Evolutionary conservation across 2,329 filamentous ascomycete species (phyloP).

Genomic region (Hymenoscyphus fraxineus): DNA sequence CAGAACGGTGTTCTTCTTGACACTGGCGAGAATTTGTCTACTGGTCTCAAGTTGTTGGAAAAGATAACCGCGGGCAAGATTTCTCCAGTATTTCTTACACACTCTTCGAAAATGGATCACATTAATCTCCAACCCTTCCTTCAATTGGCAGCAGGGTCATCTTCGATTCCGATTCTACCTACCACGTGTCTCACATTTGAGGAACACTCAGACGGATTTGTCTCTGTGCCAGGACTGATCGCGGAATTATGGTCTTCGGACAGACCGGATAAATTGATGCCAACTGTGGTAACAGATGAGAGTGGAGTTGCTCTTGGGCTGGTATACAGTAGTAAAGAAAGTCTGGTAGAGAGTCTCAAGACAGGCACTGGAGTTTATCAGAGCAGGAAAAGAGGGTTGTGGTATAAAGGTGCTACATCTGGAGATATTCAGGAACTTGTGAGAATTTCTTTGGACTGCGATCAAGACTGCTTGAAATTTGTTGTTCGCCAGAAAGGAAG

Average conservation of each 20-base stretch:
- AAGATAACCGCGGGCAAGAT: constrained; percentile 26
- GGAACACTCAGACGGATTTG: constrained; percentile 52
- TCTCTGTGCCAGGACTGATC: constrained; percentile 69
- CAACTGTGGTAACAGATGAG: constrained; percentile 90
- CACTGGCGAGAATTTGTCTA: constrained; percentile 40
- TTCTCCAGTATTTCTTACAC: constrained; percentile 31
- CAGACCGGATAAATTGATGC: constrained; percentile 75
- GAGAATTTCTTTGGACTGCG: constrained; percentile 82
- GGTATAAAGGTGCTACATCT: constrained; percentile 94
- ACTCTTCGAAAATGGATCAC: constrained; percentile 16
- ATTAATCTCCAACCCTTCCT: constrained; percentile 20
- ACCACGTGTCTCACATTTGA: constrained; percentile 65
- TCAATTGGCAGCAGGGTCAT: constrained; percentile 24
- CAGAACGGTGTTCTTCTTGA: constrained; percentile 34
- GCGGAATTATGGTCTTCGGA: constrained; percentile 76
- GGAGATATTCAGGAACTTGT: constrained; percentile 91
- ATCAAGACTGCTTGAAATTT: constrained; percentile 88
- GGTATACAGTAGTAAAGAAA: constrained; percentile 92
- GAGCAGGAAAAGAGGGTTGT: constrained; percentile 89
- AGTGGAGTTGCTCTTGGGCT: constrained; percentile 78
- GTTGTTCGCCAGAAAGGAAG: constrained; percentile 84
- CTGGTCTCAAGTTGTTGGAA: constrained; percentile 32
- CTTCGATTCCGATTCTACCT: constrained; percentile 69
- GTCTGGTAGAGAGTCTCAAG: constrained; percentile 78
- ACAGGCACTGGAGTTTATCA: constrained; percentile 84